Base-by-base conservation (phyloP, 257 asterid genomes). In the Voacanga thouarsii region DNA sequence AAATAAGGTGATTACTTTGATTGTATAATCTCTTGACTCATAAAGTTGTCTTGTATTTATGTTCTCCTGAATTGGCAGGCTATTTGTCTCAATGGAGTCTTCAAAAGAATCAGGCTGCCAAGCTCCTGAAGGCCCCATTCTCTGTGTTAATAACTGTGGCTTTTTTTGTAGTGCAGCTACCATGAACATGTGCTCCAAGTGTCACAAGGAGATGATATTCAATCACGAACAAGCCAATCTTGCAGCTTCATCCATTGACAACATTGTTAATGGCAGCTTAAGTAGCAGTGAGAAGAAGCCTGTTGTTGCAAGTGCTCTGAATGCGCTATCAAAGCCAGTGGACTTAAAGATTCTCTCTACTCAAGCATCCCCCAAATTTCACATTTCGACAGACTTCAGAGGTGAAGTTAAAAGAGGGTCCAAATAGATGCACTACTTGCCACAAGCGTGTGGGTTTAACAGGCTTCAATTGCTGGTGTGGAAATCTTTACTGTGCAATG, bases 161-260 rank as follows among this genome's bases (percentile, higher is more conserved):
- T 84, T 84, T 75, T 84, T 80, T 59, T 85, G 87, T 33, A 81
- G 81, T 78, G 82, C 85, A 19, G 77, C 79, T 9, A 84, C 85
- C 44, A 78, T 84, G 87, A 84, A 80, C 47, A 81, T 84, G 87
- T 84, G 87, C 44, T 81, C 85, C 24, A 84, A 84, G 70, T 84
- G 85, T 77, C 83, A 81, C 85, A 81, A 81, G 74, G 87, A 81
- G 23, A 55, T 72, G 74, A 78, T 74, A n/a, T n/a, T n/a, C n/a
- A n/a, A n/a, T n/a, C n/a, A n/a, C n/a, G n/a, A n/a, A n/a, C n/a
- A n/a, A n/a, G n/a, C n/a, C n/a, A n/a, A n/a, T n/a, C n/a, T n/a
- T n/a, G n/a, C n/a, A n/a, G n/a, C n/a, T n/a, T n/a, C n/a, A n/a
- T n/a, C n/a, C n/a, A n/a, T n/a, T n/a, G n/a, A n/a, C n/a, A n/a